A percentile compares a stretch with the other conserved stretches of the same genome.
These are phyloP conservation scores for Penicillium olsonii DNA, from an alignment of 2,329 filamentous ascomycete species.

Conservation along the genomic window DNA sequence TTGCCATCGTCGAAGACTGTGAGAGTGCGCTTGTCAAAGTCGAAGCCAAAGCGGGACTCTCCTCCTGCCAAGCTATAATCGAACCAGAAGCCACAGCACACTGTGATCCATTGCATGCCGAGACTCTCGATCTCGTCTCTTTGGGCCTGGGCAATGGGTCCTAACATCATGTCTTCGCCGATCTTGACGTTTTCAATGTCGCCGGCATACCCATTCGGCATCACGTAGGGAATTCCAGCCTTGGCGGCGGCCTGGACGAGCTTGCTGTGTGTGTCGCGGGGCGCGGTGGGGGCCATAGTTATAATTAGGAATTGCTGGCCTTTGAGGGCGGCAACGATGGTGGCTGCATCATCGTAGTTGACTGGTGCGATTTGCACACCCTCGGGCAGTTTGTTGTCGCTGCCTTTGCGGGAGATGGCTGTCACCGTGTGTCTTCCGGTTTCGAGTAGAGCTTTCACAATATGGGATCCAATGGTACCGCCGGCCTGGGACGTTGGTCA, in stretches of 20 bases:
- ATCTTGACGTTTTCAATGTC: slow-evolving; percentile 36
- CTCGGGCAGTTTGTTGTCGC: slow-evolving; percentile 45
- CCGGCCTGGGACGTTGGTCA: slow-evolving; percentile 30
- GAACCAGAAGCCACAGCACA: slow-evolving; percentile 56
- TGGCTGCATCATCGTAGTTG: slow-evolving; percentile 51
- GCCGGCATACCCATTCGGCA: slow-evolving; percentile 52
- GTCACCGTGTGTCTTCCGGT: slow-evolving; percentile 55
- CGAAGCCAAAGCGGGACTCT: slow-evolving; percentile 50
- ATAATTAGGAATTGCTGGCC: slow-evolving; percentile 62
- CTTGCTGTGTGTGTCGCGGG: slow-evolving; percentile 50
- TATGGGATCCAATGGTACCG: slow-evolving; percentile 34
- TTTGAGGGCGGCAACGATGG: slow-evolving; percentile 52
- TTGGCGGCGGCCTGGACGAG: slow-evolving; percentile 58
- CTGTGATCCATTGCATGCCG: slow-evolving; percentile 48
- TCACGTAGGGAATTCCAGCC: slow-evolving; percentile 57
- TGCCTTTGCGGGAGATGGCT: slow-evolving; percentile 51
- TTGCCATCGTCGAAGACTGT: slow-evolving; percentile 60
- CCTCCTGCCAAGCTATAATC: slow-evolving; percentile 51
- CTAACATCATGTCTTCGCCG: slow-evolving; percentile 41
- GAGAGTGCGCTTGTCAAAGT: slow-evolving; percentile 46
- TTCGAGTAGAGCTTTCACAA: slow-evolving; percentile 42
- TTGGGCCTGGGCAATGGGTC: slow-evolving; percentile 22
- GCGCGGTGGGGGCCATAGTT: slow-evolving; percentile 50
- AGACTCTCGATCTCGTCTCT: slow-evolving; percentile 44
- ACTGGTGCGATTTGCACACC: slow-evolving; percentile 48